A percentile compares a stretch with the other conserved stretches of the same genome.
These are phyloP conservation scores for Neofusicoccum sp. DNA, from an alignment of 2,329 filamentous ascomycete species.

Conservation along the genomic window DNA sequence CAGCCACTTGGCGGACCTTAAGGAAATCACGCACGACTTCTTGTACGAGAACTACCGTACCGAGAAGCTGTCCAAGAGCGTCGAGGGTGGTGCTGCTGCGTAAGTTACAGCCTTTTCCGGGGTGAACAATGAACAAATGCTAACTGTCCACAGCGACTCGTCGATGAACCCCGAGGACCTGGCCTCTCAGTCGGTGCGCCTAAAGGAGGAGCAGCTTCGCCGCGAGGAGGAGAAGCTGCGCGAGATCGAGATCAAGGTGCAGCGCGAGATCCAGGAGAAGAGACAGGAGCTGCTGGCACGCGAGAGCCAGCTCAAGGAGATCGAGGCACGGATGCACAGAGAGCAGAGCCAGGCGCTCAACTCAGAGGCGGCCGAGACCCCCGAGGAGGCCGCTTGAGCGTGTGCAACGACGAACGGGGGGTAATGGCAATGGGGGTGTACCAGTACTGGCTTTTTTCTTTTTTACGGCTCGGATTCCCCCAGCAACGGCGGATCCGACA, in stretches of 20 bases:
- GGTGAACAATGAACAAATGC: constrained; percentile 14
- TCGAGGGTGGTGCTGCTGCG: constrained; percentile 84
- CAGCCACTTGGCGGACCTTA: constrained; percentile 95
- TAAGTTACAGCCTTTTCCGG: constrained; percentile 55
- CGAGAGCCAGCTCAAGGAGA: constrained; percentile 97
- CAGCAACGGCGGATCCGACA: constrained; percentile 6
- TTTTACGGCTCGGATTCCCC: constrained; percentile 16
- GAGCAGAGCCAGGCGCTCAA: constrained; percentile 59
- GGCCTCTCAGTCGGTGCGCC: constrained; percentile 91
- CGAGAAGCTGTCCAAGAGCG: constrained; percentile 99
- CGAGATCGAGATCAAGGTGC: constrained; percentile 99
- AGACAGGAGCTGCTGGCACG: constrained; percentile 95
- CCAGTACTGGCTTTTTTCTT: constrained; percentile 18
- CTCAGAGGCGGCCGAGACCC: not conserved
- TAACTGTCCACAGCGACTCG: constrained; percentile 58
- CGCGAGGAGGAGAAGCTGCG: constrained; percentile 99
- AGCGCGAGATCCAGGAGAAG: constrained; percentile 99
- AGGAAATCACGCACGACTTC: constrained; percentile 99
- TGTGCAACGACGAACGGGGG: constrained; percentile 1
- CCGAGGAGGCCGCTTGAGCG: constrained; percentile 17
- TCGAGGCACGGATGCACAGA: constrained; percentile 94
- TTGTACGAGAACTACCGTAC: constrained; percentile 99
- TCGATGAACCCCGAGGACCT: constrained; percentile 98
- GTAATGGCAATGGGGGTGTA: constrained; percentile 15
- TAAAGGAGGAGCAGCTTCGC: constrained; percentile 99